Percentiles rank a stretch among this genome's conserved stretches.
phyloP scores from a whole-genome alignment of 1,284 basidiomycete species.

The Trametes pubescens region DNA sequence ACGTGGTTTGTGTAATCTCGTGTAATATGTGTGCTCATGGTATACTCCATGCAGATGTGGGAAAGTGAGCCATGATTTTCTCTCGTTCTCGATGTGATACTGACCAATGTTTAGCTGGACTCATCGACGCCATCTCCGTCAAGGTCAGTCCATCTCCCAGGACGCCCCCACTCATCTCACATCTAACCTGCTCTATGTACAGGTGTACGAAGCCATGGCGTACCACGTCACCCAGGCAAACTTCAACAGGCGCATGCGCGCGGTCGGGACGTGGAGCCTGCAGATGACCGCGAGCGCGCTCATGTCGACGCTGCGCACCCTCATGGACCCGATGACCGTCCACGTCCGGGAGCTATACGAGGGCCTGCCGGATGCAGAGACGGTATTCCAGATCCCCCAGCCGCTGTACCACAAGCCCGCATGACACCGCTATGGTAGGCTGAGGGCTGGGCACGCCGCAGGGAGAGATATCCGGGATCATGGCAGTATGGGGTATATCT shows the following conservation, averaged over 20 bases:
- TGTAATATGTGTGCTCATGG: slow-evolving; percentile 25
- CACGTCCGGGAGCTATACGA: slow-evolving; percentile 54
- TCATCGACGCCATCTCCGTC: slow-evolving; percentile 83
- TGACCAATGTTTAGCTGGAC: slow-evolving; percentile 63
- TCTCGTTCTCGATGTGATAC: slow-evolving; percentile 4
- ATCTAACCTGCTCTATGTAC: neutral
- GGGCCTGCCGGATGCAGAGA: slow-evolving; percentile 33
- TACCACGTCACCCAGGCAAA: slow-evolving; percentile 90
- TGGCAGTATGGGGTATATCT: neutral
- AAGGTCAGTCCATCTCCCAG: slow-evolving; percentile 56
- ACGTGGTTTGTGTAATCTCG: slow-evolving; percentile 44
- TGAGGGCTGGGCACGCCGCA: too few relatives aligned
- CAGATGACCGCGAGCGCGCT: slow-evolving; percentile 77
- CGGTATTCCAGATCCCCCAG: slow-evolving; percentile 29
- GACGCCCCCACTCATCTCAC: neutral
- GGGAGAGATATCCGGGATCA: neutral
- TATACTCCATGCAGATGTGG: slow-evolving; percentile 68
- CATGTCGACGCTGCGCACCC: slow-evolving; percentile 63
- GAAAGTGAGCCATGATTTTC: slow-evolving; percentile 65
- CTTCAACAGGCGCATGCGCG: slow-evolving; percentile 87
- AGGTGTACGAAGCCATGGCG: slow-evolving; percentile 91
- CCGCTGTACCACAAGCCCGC: slow-evolving; percentile 7
- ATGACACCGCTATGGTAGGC: neutral
- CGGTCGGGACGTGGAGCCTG: slow-evolving; percentile 85
- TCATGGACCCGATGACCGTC: slow-evolving; percentile 62